Conservation (phyloP, 139 green algal genomes). For the Chlamydomonas eustigma region DNA sequence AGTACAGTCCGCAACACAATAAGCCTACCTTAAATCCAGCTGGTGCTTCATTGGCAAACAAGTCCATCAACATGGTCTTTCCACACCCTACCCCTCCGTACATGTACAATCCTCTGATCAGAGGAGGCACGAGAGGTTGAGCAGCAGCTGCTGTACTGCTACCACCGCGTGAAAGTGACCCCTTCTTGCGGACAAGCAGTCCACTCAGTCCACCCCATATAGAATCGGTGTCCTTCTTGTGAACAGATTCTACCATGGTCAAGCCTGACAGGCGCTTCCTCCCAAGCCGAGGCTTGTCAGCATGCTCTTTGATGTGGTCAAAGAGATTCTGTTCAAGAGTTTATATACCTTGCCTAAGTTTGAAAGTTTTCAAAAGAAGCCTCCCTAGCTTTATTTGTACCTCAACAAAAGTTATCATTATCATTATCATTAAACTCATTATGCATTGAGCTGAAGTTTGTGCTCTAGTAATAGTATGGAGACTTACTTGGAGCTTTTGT, state of each 20-base stretch:
- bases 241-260: slow-evolving; percentile 45
- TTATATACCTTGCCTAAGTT: not conserved
- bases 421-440: not conserved
- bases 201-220: slow-evolving; percentile 4
- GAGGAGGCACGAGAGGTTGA: not conserved
- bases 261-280: slow-evolving; percentile 25
- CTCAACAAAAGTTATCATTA: not conserved
- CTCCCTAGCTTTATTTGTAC: not conserved
- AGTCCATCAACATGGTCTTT: slow-evolving; percentile 99
- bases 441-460: not conserved
- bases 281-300: not conserved
- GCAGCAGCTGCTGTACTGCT: not conserved
- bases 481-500: slow-evolving; percentile 55
- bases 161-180: too few species aligned
- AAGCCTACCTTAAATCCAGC: slow-evolving; percentile 62
- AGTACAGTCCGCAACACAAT: too few species aligned
- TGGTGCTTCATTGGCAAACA: slow-evolving; percentile 69
- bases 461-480: too few species aligned
- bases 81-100: slow-evolving; percentile 87
- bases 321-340: not conserved
- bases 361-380: not conserved
- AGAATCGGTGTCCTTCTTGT: not conserved
- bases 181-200: not conserved
- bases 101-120: slow-evolving; percentile 81
- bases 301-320: not conserved